Percentiles rank a stretch among this genome's conserved stretches.
Conservation (phyloP, 2,329 filamentous ascomycete genomes). For the Diplodia sapinea region DNA sequence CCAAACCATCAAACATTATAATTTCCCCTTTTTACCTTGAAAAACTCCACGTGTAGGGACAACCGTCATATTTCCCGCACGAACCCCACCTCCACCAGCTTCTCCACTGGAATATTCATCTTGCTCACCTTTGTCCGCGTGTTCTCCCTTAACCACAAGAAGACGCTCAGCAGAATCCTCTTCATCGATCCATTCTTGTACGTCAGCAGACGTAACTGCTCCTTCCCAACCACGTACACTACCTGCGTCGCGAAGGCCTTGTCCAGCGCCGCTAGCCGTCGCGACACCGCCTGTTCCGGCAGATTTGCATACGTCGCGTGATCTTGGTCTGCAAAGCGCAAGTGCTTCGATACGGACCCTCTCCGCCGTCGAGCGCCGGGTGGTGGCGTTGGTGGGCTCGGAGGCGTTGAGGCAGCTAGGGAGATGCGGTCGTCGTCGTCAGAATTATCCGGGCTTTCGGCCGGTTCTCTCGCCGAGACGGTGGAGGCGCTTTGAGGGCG, state of each 20-base stretch:
- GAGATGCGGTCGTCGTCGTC: slow-evolving; percentile 35
- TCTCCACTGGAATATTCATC: slow-evolving; percentile 63
- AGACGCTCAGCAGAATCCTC: slow-evolving; percentile 59
- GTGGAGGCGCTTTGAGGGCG: slow-evolving; percentile 1
- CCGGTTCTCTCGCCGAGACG: neutral
- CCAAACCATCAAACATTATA: slow-evolving; percentile 10
- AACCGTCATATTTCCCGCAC: slow-evolving; percentile 65
- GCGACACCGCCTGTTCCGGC: slow-evolving; percentile 31
- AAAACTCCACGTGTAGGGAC: neutral
- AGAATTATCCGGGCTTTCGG: slow-evolving; percentile 30
- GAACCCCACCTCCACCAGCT: slow-evolving; percentile 71
- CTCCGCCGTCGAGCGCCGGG: neutral
- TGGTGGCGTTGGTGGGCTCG: neutral
- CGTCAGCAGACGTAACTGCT: slow-evolving; percentile 56
- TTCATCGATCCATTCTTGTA: slow-evolving; percentile 37
- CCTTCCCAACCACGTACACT: slow-evolving; percentile 65
- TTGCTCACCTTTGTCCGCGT: slow-evolving; percentile 70
- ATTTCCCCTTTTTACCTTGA: neutral
- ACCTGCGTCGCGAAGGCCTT: slow-evolving; percentile 55
- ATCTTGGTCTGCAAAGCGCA: slow-evolving; percentile 22
- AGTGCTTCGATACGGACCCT: neutral
- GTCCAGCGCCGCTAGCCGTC: slow-evolving; percentile 47
- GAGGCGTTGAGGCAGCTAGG: neutral
- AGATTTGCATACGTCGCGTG: slow-evolving; percentile 13
- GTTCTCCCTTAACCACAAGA: slow-evolving; percentile 71